Percentiles rank a stretch among this genome's conserved stretches.
phyloP scores from a whole-genome alignment of 495 filamentous ascomycete species.

The Podospora appendiculata region DNA sequence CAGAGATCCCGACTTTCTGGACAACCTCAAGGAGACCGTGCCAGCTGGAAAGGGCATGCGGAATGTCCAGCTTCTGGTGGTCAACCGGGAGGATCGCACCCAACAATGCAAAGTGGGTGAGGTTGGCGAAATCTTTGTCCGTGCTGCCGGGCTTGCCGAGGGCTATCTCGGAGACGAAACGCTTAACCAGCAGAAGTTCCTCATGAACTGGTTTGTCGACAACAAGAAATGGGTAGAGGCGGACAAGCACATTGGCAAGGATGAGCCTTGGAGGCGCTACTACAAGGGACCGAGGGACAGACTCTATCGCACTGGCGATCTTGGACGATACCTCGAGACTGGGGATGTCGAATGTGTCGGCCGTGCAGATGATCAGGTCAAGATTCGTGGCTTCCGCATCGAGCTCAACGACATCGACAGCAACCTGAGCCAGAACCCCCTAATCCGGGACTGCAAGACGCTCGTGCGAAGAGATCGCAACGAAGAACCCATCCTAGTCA shows the following conservation, averaged over 20 bases:
- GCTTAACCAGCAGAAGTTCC: constrained; percentile 71
- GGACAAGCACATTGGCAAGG: constrained; percentile 45
- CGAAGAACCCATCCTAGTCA: constrained; percentile 84
- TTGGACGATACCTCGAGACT: constrained; percentile 65
- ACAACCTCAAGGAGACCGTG: constrained; percentile 69
- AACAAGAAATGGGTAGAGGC: constrained; percentile 61
- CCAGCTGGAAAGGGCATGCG: constrained; percentile 87
- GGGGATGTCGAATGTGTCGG: constrained; percentile 73
- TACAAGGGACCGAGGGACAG: constrained; percentile 82
- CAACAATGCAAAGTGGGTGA: constrained; percentile 74
- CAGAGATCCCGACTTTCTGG: constrained; percentile 59
- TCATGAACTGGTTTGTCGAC: constrained; percentile 84
- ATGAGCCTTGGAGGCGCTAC: constrained; percentile 68
- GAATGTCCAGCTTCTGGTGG: constrained; percentile 86
- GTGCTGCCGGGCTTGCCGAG: constrained; percentile 84
- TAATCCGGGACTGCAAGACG: constrained; percentile 83
- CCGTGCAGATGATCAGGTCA: constrained; percentile 83
- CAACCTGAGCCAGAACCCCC: constrained; percentile 65
- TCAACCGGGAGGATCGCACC: constrained; percentile 67
- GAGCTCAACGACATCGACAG: constrained; percentile 93
- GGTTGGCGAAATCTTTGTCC: constrained; percentile 79
- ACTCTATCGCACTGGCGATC: constrained; percentile 76
- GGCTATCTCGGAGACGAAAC: constrained; percentile 70
- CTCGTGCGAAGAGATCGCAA: constrained; percentile 79
- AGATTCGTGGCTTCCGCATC: constrained; percentile 92